These are phyloP conservation scores for Scleromitrula shiraiana DNA, from an alignment of 2,329 filamentous ascomycete species.

Conservation along the genomic window DNA sequence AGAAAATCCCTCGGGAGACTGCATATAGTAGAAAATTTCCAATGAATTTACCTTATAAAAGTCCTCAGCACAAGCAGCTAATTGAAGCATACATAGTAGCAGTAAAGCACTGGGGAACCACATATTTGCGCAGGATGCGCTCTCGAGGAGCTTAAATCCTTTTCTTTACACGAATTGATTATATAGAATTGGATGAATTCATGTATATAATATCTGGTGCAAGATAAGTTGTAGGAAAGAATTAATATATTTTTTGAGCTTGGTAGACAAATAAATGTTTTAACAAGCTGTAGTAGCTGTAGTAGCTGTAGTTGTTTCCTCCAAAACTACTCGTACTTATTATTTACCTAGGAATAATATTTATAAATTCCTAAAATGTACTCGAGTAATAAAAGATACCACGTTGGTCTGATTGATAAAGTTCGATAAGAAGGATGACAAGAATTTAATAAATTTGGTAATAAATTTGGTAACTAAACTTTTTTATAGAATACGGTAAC, in stretches of 20 bases:
- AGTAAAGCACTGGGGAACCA: slow-evolving; percentile 45
- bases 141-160: slow-evolving; percentile 8
- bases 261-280: slow-evolving; percentile 2
- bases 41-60: slow-evolving; percentile 60
- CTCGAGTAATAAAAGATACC: slow-evolving; percentile 8
- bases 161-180: slow-evolving; percentile 1
- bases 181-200: not conserved
- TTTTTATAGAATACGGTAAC: no score
- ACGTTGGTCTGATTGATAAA: slow-evolving; percentile 11
- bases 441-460: not conserved
- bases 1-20: not conserved
- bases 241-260: not conserved
- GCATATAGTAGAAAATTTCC: slow-evolving; percentile 35
- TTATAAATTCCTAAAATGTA: not conserved
- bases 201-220: not conserved
- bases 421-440: slow-evolving; percentile 5
- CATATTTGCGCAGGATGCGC: slow-evolving; percentile 33
- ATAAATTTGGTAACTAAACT: no score
- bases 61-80: slow-evolving; percentile 56
- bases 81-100: slow-evolving; percentile 45
- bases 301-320: no score
- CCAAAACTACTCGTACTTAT: not conserved
- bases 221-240: not conserved
- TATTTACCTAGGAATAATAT: not conserved
- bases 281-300: not conserved